phyloP scores from a whole-genome alignment of 176 grass and related monocot genomes.

The Calamus simplicifolius region DNA sequence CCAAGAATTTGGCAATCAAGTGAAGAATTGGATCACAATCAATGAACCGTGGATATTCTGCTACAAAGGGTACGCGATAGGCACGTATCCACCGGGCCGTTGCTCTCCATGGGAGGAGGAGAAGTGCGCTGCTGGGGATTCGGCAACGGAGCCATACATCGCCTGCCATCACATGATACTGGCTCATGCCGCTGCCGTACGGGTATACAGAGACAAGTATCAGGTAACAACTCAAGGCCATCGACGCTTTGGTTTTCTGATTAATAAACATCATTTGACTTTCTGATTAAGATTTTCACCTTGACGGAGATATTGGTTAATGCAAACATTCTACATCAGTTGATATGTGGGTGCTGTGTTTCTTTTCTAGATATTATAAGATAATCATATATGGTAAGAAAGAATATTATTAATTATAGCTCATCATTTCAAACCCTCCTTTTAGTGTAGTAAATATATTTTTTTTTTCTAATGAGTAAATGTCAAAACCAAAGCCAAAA shows the following conservation, averaged over 20 bases:
- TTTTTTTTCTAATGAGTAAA: too few species aligned
- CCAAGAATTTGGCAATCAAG: conserved; percentile 47
- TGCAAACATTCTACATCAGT: too few species aligned
- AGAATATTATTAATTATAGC: too few species aligned
- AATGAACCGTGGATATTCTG: conserved; percentile 43
- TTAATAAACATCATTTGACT: too few species aligned
- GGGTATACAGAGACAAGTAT: conserved; percentile 46
- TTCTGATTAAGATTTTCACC: too few species aligned
- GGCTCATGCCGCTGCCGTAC: conserved; percentile 35
- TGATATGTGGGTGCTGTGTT: too few species aligned
- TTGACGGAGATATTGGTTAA: too few species aligned
- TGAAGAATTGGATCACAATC: conserved; percentile 75
- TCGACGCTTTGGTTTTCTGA: not conserved
- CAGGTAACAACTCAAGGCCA: conserved; percentile 26
- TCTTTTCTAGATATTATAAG: too few species aligned
- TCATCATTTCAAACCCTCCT: too few species aligned
- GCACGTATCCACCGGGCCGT: conserved; percentile 18
- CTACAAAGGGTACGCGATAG: not conserved
- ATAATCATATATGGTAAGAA: too few species aligned
- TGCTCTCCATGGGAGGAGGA: conserved; percentile 37
- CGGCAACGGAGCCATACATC: conserved; percentile 51
- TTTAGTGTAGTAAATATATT: too few species aligned
- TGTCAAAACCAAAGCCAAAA: too few species aligned
- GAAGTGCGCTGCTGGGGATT: conserved; percentile 39
- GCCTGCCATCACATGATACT: conserved; percentile 47